phyloP scores from a whole-genome alignment of 768 basidiomycete genomes.

The Lactarius akahatsu region DNA sequence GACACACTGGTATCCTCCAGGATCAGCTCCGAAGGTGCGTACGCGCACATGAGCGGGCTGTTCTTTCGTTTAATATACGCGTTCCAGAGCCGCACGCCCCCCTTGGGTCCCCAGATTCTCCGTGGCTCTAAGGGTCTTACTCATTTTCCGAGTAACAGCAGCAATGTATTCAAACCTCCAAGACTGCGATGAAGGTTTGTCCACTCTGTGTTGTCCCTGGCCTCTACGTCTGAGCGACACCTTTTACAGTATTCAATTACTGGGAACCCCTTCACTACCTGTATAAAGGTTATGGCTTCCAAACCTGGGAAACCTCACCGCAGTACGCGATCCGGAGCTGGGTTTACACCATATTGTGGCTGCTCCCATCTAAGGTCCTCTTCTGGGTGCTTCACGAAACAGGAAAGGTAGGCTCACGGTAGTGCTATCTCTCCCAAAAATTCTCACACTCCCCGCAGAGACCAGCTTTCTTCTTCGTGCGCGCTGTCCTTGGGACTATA shows the following conservation, averaged over 20 bases:
- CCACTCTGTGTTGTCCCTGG: not conserved
- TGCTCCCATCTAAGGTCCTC: conserved; percentile 62
- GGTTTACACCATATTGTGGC: conserved; percentile 86
- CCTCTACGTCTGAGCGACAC: not conserved
- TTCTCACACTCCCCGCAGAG: conserved; percentile 49
- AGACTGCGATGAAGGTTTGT: conserved; percentile 93
- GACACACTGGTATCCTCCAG: conserved; percentile 72
- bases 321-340: conserved; percentile 90
- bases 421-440: conserved; percentile 24
- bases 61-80: conserved; percentile 21
- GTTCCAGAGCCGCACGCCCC: conserved; percentile 57
- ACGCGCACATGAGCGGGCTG: conserved; percentile 1
- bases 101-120: conserved; percentile 88
- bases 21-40: conserved; percentile 72
- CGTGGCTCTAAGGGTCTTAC: conserved; percentile 76
- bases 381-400: conserved; percentile 49
- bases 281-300: conserved; percentile 82
- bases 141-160: conserved; percentile 74
- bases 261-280: conserved; percentile 98
- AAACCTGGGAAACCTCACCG: conserved; percentile 97
- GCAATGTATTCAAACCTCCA: conserved; percentile 96
- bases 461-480: conserved; percentile 83
- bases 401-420: conserved; percentile 60
- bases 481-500: conserved; percentile 72
- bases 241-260: conserved; percentile 85